Conservation (phyloP, 345 rosid species). For the Brassica cretica region DNA sequence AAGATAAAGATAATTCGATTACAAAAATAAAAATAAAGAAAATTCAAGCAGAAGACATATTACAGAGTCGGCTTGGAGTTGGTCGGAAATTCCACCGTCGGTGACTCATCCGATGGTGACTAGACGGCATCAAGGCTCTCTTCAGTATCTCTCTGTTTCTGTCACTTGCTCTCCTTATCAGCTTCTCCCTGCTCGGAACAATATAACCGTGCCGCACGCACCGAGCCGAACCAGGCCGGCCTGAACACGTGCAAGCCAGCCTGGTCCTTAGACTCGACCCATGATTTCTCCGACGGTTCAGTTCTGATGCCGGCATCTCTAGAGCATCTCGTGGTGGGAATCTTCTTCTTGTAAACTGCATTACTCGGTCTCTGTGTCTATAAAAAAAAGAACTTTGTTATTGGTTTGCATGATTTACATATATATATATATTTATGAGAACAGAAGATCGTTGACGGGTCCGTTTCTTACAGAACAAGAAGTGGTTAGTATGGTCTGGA, state of each 20-base stretch:
- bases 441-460: constrained; percentile 15
- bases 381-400: not conserved
- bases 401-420: constrained; percentile 13
- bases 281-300: constrained; percentile 12
- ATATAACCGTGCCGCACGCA: constrained; percentile 41
- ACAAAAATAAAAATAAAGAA: not conserved
- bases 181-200: constrained; percentile 38
- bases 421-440: not conserved
- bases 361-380: not conserved
- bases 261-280: constrained; percentile 6
- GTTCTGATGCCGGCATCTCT: constrained; percentile 9
- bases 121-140: constrained; percentile 48
- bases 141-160: constrained; percentile 42
- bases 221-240: constrained; percentile 28
- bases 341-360: constrained; percentile 18
- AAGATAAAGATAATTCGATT: no score
- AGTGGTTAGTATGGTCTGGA: not conserved
- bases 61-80: constrained; percentile 53
- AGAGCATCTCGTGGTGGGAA: constrained; percentile 13
- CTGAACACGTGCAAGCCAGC: constrained; percentile 24
- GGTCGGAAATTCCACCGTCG: constrained; percentile 51
- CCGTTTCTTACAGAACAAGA: not conserved
- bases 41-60: constrained; percentile 44
- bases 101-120: constrained; percentile 34
- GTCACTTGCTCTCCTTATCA: constrained; percentile 27